These are phyloP conservation scores for Discostella stelligeroides DNA, from an alignment of 108 stramenopile genomes.

Conservation along the genomic window DNA sequence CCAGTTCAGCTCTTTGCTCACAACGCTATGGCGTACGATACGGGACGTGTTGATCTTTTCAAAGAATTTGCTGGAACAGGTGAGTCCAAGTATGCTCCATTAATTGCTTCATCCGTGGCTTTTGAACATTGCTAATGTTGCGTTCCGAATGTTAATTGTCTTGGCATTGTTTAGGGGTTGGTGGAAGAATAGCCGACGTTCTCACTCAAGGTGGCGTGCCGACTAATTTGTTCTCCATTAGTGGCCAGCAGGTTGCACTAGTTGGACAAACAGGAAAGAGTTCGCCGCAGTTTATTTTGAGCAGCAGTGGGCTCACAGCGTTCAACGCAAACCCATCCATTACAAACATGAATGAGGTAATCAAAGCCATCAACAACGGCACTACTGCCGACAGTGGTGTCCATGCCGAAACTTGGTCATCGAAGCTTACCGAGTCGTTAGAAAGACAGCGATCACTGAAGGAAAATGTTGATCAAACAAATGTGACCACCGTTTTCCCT, in stretches of 20 bases:
- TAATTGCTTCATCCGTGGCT: background rate
- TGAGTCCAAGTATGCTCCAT: constrained; percentile 9
- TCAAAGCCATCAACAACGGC: constrained; percentile 51
- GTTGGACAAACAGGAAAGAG: constrained; percentile 34
- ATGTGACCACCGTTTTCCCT: constrained; percentile 42
- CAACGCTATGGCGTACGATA: constrained; percentile 49
- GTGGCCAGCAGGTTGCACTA: constrained; percentile 30
- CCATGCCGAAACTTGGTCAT: constrained; percentile 54
- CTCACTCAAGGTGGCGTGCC: constrained; percentile 23
- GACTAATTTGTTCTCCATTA: constrained; percentile 43
- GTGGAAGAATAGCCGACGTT: constrained; percentile 54
- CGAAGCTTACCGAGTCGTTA: constrained; percentile 33
- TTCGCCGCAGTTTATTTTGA: constrained; percentile 23
- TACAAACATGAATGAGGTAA: constrained; percentile 41
- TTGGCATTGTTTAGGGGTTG: constrained; percentile 38
- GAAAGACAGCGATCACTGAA: constrained; percentile 24
- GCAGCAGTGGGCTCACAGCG: constrained; percentile 26
- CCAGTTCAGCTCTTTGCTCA: constrained; percentile 65
- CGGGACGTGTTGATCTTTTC: constrained; percentile 46
- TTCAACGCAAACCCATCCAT: constrained; percentile 43
- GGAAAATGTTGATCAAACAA: constrained; percentile 25
- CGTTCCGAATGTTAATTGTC: background rate
- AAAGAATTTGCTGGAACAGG: constrained; percentile 43
- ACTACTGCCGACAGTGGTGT: constrained; percentile 46
- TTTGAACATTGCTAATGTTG: background rate